Base-by-base conservation (phyloP, 371 early-diverging fungal genomes). In the Mucor velutinosus region DNA sequence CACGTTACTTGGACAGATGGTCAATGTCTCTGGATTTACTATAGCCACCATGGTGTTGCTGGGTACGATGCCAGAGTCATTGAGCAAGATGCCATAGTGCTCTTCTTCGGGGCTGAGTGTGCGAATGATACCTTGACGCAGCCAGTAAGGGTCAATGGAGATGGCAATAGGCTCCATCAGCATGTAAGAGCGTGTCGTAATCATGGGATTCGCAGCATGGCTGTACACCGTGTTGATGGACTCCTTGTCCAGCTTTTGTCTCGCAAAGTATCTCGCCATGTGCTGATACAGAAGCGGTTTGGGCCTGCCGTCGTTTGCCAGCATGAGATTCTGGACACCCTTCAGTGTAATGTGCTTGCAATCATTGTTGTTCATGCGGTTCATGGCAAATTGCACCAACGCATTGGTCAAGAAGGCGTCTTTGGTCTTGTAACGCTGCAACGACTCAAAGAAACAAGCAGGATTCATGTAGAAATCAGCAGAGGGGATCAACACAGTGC, bases 41-140 rank as follows among this genome's bases (percentile, higher is more conserved):
- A 95, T 92, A 23, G 94, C 95, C 4, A 93, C 87, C 78, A 92
- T 91, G 0, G 95, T 93, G 67, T 90, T 88, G 64, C 89, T 87
- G 11, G 89, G 83, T 0, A 92, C 90, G 69, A 86, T 92, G 67
- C 95, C 94, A 21, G 90, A 89, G 68, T 94, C 94, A 67, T 93
- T 89, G 33, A 95, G 70, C 63, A 89, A 64, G 27, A 94, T 62
- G 15, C 83, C 87, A 37, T 77, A 80, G 4, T 80, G 73, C 55
- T 88, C 87, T 23, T 90, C 85, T 51, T 80, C 81, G 12, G 81
- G 82, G 0, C 76, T 78, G 55, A 90, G 66, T 0, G 89, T 78
- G 23, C 84, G 83, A 17, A 93, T 78, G 56, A 82, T 77, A n/a
- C 92, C 92, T 8, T 87, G 83, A 19, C 92, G 83, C 60, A 95